These are phyloP conservation scores for Botrytis porri DNA, from an alignment of 2,329 filamentous ascomycete genomes.

Conservation along the genomic window DNA sequence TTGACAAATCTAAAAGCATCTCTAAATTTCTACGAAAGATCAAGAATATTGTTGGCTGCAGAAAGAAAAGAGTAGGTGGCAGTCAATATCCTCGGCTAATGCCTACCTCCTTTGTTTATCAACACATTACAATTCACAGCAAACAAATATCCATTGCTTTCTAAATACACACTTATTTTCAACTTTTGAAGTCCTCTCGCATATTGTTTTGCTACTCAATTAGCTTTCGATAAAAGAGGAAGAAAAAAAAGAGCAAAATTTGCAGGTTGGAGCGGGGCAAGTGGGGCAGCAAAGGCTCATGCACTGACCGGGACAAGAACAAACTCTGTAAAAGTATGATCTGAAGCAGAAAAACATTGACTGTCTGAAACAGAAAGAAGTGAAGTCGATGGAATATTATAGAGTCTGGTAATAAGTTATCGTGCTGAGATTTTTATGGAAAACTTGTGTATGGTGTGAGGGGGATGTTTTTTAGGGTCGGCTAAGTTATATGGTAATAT, in stretches of 20 bases:
- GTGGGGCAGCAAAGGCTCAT: neutral
- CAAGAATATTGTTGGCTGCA: neutral
- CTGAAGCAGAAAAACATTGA: neutral
- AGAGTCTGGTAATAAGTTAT: neutral
- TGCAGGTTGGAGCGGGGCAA: neutral
- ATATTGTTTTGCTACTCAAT: neutral
- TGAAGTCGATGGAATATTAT: no score
- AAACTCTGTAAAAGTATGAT: neutral
- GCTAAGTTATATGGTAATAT: neutral
- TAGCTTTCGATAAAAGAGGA: neutral
- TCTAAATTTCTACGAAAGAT: neutral
- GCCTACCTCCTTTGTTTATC: neutral
- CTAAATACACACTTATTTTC: neutral
- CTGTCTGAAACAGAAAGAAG: neutral
- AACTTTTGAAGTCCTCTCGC: neutral
- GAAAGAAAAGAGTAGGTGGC: neutral
- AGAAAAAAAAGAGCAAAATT: neutral
- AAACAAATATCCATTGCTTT: neutral
- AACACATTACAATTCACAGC: neutral
- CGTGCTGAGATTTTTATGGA: neutral
- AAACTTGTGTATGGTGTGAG: neutral
- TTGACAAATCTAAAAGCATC: neutral
- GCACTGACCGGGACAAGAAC: neutral
- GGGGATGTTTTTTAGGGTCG: neutral
- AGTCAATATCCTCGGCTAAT: neutral